Evolutionary conservation across 192 early-diverging fungal species (phyloP).

Genomic region (Obelidium mucronatum): DNA sequence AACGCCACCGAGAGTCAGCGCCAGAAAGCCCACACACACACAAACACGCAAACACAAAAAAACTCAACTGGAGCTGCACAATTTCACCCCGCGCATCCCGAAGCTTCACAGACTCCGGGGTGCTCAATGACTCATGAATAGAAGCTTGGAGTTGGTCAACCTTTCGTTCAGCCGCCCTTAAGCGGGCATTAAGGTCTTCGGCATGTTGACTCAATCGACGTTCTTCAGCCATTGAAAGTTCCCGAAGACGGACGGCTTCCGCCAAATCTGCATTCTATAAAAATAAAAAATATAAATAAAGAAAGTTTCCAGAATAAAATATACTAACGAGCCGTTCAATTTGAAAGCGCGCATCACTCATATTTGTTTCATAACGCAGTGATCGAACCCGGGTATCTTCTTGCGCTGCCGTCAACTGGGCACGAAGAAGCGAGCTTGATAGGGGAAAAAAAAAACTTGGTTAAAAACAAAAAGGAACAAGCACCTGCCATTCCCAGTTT

Average conservation of each 20-base stretch:
- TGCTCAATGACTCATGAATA: neutral
- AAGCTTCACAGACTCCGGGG: conserved; percentile 14
- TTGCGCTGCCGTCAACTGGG: conserved; percentile 27
- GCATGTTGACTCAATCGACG: conserved; percentile 5
- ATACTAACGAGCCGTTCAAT: conserved; percentile 29
- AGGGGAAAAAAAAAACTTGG: conserved; percentile 6
- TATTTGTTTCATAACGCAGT: conserved; percentile 27
- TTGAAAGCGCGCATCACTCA: conserved; percentile 27
- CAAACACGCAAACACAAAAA: neutral
- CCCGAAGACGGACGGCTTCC: conserved; percentile 20
- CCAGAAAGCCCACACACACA: neutral
- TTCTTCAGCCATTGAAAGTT: conserved; percentile 32
- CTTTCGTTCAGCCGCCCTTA: conserved; percentile 24
- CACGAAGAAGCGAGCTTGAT: conserved; percentile 10
- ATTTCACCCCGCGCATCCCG: conserved; percentile 26
- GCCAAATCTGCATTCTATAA: conserved; percentile 27
- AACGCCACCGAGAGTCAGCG: neutral
- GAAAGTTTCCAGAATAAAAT: neutral
- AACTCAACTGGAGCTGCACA: neutral
- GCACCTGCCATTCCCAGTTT: neutral
- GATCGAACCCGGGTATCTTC: conserved; percentile 20
- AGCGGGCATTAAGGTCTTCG: conserved; percentile 17
- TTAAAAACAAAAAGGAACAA: neutral
- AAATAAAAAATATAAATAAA: conserved; percentile 3
- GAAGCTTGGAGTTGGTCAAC: conserved; percentile 5